Base-by-base conservation (phyloP, 371 early-diverging fungal genomes). In the Haplosporangium sp. region DNA sequence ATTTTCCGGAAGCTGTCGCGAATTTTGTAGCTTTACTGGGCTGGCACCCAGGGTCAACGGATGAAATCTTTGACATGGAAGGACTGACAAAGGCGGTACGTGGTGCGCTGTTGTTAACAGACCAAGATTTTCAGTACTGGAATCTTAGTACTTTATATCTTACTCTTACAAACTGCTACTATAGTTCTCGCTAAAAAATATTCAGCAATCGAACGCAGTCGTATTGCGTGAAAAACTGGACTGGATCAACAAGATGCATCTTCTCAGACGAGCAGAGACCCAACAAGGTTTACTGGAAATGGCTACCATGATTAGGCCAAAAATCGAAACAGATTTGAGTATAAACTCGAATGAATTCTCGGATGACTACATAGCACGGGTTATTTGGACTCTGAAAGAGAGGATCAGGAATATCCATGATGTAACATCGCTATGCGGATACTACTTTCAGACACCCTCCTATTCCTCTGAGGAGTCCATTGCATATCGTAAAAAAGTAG, bases 11-110 rank as follows among this genome's bases (percentile, higher is more conserved):
- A 74, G 94, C 97, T 0, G 76, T 98, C 7, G 87, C 94, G 27
- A 98, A 96, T 83, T 97, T 96, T 84, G 92, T 94, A 1, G 96
- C 96, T 0, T 85, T 95, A 19, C 84, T 97, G 13, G 97, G 98
- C 35, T 96, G 96, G 96, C 86, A 90, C 38, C 92, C 96, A 0
- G 87, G 85, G 4, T 63, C 86, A 0, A 81, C 81, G 17, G 85
- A 90, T 60, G 93, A 94, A 61, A 73, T 95, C 5, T 89, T 91
- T 69, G 84, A 87, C 19, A 83, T 95, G 72, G 69, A 89, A 4
- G 92, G 94, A 57, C 77, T 96, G 19, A 87, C 93, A 7, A 71
- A 88, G 40, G 83, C 90, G 55, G 93, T 94, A 86, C 70, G 83
- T 65, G 19, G 17, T 40, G 2, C 11, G 50, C 38, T n/a, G 53